phyloP scores from a whole-genome alignment of 2,329 filamentous ascomycete species.

The Fusarium camptoceras region DNA sequence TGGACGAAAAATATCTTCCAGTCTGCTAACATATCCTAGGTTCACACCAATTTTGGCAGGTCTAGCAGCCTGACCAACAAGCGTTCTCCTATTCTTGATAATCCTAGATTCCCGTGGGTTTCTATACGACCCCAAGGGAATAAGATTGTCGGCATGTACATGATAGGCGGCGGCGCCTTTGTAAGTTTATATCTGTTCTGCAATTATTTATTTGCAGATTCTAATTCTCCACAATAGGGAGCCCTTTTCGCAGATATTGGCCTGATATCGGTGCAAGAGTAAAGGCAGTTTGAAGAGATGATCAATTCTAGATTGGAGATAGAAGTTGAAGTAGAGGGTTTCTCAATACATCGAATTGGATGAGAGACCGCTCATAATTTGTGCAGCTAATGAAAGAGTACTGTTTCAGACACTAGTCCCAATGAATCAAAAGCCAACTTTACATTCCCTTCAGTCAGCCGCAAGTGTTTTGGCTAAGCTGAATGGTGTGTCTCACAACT shows the following conservation, averaged over 20 bases:
- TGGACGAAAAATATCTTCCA: neutral
- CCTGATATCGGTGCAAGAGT: neutral
- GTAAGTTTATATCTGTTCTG: neutral
- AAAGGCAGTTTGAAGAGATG: neutral
- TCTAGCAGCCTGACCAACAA: no score
- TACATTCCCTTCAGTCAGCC: neutral
- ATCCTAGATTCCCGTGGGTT: constrained; percentile 3
- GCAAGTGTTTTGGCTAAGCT: neutral
- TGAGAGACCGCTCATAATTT: neutral
- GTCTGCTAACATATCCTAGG: neutral
- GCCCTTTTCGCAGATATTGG: neutral
- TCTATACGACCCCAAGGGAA: constrained; percentile 10
- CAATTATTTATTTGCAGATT: neutral
- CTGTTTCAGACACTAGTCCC: neutral
- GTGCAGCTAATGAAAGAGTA: neutral
- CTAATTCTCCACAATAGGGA: neutral
- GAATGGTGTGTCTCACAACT: neutral
- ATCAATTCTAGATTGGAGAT: neutral
- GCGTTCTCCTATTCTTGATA: no score
- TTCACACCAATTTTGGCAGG: neutral
- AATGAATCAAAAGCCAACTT: neutral
- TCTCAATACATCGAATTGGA: neutral
- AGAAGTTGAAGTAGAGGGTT: neutral
- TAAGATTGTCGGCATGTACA: constrained; percentile 26
- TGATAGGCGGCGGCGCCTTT: neutral